These are phyloP conservation scores for Coemansia sp. DNA, from an alignment of 192 early-diverging fungal species.

Conservation along the genomic window DNA sequence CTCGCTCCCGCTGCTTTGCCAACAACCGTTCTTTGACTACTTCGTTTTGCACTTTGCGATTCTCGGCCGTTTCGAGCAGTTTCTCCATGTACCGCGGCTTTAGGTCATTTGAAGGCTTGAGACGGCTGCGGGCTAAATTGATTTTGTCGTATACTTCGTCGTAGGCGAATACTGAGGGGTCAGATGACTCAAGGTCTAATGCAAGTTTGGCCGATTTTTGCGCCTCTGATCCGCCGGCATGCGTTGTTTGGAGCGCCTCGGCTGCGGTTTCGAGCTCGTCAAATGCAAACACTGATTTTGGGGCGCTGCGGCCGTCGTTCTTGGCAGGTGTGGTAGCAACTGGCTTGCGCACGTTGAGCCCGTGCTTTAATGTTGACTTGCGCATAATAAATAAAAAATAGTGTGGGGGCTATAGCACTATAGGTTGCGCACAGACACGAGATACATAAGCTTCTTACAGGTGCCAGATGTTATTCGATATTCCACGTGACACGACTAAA, in stretches of 20 bases:
- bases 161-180: slow-evolving; percentile 42
- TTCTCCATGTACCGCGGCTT: slow-evolving; percentile 50
- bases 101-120: slow-evolving; percentile 20
- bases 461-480: not conserved
- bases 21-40: slow-evolving; percentile 32
- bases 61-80: slow-evolving; percentile 39
- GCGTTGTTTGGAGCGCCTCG: not conserved
- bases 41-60: slow-evolving; percentile 40
- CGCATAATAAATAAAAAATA: slow-evolving; percentile 14
- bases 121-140: slow-evolving; percentile 8
- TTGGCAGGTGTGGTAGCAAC: not conserved
- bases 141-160: slow-evolving; percentile 45
- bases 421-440: not conserved
- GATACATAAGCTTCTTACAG: not conserved
- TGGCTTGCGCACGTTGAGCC: slow-evolving; percentile 41
- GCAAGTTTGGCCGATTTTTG: slow-evolving; percentile 21
- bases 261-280: not conserved
- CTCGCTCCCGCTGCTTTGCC: slow-evolving; percentile 37
- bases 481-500: not conserved
- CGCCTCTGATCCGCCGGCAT: slow-evolving; percentile 12
- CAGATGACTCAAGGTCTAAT: slow-evolving; percentile 12
- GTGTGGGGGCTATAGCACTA: not conserved
- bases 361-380: slow-evolving; percentile 36
- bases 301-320: not conserved
- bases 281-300: slow-evolving; percentile 18